Percentiles rank a stretch among this genome's conserved stretches.
These are phyloP conservation scores for Penicillium nordicum DNA, from an alignment of 2,329 filamentous ascomycete species.

Conservation along the genomic window DNA sequence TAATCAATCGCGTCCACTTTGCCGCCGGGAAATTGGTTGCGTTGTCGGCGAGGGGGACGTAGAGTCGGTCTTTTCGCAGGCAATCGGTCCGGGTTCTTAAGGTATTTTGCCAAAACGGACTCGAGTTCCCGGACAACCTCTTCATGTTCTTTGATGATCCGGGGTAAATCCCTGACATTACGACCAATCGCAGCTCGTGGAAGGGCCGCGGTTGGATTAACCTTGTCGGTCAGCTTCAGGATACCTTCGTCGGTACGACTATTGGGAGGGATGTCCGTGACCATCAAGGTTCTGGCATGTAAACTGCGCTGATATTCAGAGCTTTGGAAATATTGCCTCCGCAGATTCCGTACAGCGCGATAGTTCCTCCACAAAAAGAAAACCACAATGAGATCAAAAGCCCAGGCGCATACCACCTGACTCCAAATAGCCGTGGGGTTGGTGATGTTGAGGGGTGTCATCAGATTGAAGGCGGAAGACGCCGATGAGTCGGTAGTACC, in stretches of 20 bases:
- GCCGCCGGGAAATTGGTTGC: conserved; percentile 61
- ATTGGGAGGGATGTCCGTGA: conserved; percentile 80
- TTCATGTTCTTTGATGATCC: conserved; percentile 80
- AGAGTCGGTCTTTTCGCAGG: conserved; percentile 75
- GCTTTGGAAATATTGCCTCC: conserved; percentile 77
- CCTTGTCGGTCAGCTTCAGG: conserved; percentile 72
- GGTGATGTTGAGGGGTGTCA: conserved; percentile 52
- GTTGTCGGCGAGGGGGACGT: conserved; percentile 75
- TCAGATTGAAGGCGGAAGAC: conserved; percentile 36
- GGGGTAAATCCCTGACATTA: conserved; percentile 86
- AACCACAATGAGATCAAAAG: conserved; percentile 71
- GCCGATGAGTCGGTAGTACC: conserved; percentile 22
- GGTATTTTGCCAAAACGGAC: conserved; percentile 77
- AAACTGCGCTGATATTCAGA: conserved; percentile 84
- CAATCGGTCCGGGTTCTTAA: conserved; percentile 79
- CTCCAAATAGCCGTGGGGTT: conserved; percentile 52
- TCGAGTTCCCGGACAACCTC: conserved; percentile 78
- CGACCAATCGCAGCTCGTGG: conserved; percentile 79
- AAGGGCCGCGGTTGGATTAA: conserved; percentile 73
- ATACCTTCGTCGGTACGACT: conserved; percentile 82
- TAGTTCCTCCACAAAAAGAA: conserved; percentile 92
- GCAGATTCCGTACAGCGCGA: conserved; percentile 64
- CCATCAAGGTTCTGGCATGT: conserved; percentile 65
- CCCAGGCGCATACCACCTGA: conserved; percentile 57
- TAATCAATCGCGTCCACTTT: conserved; percentile 95